phyloP scores from a whole-genome alignment of 805 yeast genomes.

The Zygoascus tannicola region DNA sequence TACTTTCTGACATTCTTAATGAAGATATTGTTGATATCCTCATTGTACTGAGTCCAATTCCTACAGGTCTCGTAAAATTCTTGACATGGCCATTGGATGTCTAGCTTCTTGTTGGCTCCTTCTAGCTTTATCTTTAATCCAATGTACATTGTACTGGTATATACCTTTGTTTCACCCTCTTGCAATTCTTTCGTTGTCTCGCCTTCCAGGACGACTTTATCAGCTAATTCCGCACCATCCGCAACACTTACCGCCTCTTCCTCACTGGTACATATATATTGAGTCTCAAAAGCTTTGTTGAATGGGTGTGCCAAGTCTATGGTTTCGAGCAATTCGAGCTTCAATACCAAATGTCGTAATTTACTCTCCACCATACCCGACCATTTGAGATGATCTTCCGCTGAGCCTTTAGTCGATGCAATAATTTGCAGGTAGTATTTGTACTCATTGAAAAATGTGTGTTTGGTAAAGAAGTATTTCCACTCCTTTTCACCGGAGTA shows the following conservation, averaged over 20 bases:
- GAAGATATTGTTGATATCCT: slow-evolving; percentile 47
- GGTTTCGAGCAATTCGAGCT: slow-evolving; percentile 69
- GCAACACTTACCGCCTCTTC: slow-evolving; percentile 52
- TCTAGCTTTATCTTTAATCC: slow-evolving; percentile 56
- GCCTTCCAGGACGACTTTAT: slow-evolving; percentile 32
- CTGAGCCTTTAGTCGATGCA: slow-evolving; percentile 61
- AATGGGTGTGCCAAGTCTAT: slow-evolving; percentile 84
- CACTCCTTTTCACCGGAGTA: slow-evolving; percentile 54
- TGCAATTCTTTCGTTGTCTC: slow-evolving; percentile 24
- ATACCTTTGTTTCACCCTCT: slow-evolving; percentile 31
- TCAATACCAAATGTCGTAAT: slow-evolving; percentile 69
- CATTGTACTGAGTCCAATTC: slow-evolving; percentile 59
- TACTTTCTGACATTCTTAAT: slow-evolving; percentile 63
- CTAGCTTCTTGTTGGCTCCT: slow-evolving; percentile 43
- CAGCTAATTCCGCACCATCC: slow-evolving; percentile 47
- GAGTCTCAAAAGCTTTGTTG: slow-evolving; percentile 60
- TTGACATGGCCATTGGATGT: slow-evolving; percentile 80
- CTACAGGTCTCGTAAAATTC: slow-evolving; percentile 80
- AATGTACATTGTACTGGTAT: slow-evolving; percentile 67
- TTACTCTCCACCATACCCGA: slow-evolving; percentile 89
- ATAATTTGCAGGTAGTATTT: slow-evolving; percentile 79
- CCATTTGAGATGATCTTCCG: slow-evolving; percentile 85
- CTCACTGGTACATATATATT: slow-evolving; percentile 39
- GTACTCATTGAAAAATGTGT: slow-evolving; percentile 72
- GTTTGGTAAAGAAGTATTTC: slow-evolving; percentile 68